Evolutionary conservation across 495 filamentous ascomycete species (phyloP).

Genomic region (Chaetomium cochliodes): DNA sequence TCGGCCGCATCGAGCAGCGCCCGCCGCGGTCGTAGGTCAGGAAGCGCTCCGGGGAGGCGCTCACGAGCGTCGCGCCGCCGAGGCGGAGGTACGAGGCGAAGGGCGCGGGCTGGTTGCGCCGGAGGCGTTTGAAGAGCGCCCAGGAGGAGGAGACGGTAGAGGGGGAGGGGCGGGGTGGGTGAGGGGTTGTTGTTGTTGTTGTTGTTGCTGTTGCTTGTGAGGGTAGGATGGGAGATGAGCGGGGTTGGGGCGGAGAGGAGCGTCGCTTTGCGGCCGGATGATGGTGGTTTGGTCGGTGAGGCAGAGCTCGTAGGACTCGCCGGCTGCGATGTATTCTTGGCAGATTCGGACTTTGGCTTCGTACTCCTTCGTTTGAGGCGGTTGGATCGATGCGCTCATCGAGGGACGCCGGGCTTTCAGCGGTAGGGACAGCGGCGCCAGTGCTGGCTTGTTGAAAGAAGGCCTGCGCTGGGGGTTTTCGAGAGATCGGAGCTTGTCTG

Average conservation of each 20-base stretch:
- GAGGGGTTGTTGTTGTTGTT: neutral
- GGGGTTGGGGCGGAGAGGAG: conserved; percentile 25
- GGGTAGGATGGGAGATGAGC: conserved; percentile 32
- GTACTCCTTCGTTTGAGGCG: conserved; percentile 59
- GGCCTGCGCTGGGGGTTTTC: conserved; percentile 11
- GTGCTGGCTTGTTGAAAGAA: conserved; percentile 12
- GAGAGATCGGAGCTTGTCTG: conserved; percentile 34
- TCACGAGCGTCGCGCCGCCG: conserved; percentile 65
- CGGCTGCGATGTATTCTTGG: conserved; percentile 67
- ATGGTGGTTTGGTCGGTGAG: conserved; percentile 74
- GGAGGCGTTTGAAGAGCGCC: conserved; percentile 70
- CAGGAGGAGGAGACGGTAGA: conserved; percentile 47
- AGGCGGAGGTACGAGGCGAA: conserved; percentile 83
- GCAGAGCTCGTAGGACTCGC: conserved; percentile 92
- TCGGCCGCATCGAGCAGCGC: conserved; percentile 69
- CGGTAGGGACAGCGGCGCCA: neutral
- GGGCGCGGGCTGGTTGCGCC: conserved; percentile 74
- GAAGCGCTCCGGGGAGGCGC: conserved; percentile 91
- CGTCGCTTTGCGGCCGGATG: conserved; percentile 45
- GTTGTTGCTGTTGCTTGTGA: conserved; percentile 15
- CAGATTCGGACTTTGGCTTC: conserved; percentile 64
- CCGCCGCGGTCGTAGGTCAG: conserved; percentile 64
- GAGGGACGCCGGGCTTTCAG: conserved; percentile 27
- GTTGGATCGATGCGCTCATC: conserved; percentile 28
- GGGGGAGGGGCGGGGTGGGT: neutral